Evolutionary conservation across 2,329 filamentous ascomycete genomes (phyloP), one percentile per base, ranked within the genome.

Genomic region (Aspergillus tubingensis): DNA sequence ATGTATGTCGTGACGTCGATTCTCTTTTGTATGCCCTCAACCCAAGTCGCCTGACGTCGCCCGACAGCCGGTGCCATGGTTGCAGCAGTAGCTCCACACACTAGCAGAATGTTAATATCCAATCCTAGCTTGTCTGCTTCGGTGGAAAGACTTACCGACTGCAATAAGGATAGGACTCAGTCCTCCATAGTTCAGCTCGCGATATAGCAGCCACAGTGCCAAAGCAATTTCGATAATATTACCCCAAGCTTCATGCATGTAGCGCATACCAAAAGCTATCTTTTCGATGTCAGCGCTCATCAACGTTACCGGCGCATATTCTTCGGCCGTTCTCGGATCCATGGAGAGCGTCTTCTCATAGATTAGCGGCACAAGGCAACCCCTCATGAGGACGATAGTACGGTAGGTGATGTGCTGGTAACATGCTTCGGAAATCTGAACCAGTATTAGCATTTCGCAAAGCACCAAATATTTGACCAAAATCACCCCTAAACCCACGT

Each of bases 271-370:
- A 1, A 39, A 25, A 19, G 58, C 57, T 30, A 76, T 67, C 8
- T 70, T 65, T 39, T 75, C 71, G 3, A 75, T 63, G 62, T 77
- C 74, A 8, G 69, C 67, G 54, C 68, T 71, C 72, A 76, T 76
- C 3, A 77, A 62, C 0, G 74, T 76, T 8, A 75, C 21, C 3
- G 72, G 66, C 1, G 68, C 66, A 1, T 65, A 57, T 21, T 63
- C 65, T 15, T 65, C 63, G 1, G 52, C 51, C 0, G 61, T 58
- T 0, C 61, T 55, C 2, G 68, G 27, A 3, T 59, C 63, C 25
- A 65, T 50, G 13, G 67, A 56, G 3, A 73, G 68, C 0, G 72
- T 71, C 57, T 75, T 72, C 23, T 63, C 65, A 57, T 76, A 80
- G 10, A 79, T 68, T 36, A 73, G 68, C n/a, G 44, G 32, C 0